These are phyloP conservation scores for Penstemon davidsonii DNA, from an alignment of 257 asterid species.

Conservation along the genomic window DNA sequence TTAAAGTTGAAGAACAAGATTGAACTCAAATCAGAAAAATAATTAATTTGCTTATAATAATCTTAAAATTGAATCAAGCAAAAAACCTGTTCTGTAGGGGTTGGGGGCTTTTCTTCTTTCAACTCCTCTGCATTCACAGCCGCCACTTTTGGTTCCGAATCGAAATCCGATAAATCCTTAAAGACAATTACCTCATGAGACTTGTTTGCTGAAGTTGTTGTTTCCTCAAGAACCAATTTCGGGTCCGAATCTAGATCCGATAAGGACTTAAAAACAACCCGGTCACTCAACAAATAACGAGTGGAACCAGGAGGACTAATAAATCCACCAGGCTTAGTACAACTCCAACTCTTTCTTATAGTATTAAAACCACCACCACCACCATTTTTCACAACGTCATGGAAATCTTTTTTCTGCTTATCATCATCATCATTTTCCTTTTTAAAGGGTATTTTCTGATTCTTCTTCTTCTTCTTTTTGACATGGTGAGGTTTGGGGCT, in stretches of 20 bases:
- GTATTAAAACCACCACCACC: too few species aligned
- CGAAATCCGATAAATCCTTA: too few species aligned
- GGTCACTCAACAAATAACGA: conserved; percentile 51
- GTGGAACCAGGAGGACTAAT: conserved; percentile 80
- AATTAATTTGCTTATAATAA: too few species aligned
- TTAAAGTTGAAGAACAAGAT: too few species aligned
- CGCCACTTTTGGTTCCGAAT: conserved; percentile 11
- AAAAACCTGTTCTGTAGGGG: conserved; percentile 49
- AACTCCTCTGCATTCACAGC: not conserved
- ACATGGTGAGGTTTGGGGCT: conserved; percentile 31
- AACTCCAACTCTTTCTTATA: too few species aligned
- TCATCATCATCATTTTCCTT: conserved; percentile 24
- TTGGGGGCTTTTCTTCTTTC: too few species aligned
- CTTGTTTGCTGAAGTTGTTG: too few species aligned
- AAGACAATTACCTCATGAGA: too few species aligned
- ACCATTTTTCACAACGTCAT: too few species aligned
- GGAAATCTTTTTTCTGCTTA: conserved; percentile 18
- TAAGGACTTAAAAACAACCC: conserved; percentile 30
- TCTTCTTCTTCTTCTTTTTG: conserved; percentile 25
- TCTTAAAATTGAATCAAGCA: not conserved
- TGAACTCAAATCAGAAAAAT: too few species aligned
- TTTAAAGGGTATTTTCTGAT: conserved; percentile 7
- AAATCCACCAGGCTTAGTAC: conserved; percentile 37
- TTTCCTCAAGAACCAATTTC: conserved; percentile 24
- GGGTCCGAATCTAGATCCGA: conserved; percentile 43